A percentile compares a stretch with the other conserved stretches of the same genome.
Conservation (phyloP, 345 rosid genomes). For the Brassica incana region DNA sequence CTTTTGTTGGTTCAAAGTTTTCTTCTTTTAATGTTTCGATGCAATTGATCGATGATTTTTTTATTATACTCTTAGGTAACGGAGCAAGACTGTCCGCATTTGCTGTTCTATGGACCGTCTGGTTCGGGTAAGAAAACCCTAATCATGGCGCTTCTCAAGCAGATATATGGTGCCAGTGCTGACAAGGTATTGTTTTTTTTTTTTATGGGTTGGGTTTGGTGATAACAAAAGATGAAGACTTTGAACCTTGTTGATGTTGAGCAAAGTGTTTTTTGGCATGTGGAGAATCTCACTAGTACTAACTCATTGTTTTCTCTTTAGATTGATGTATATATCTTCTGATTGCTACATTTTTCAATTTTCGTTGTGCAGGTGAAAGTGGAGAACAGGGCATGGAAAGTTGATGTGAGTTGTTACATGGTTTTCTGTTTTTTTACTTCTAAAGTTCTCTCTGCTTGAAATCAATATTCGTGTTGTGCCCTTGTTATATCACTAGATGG, state of each 20-base stretch:
- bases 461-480: not conserved
- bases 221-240: not conserved
- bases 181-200: slow-evolving; percentile 59
- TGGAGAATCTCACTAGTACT: slow-evolving; percentile 9
- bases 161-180: slow-evolving; percentile 78
- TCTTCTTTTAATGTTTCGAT: not conserved
- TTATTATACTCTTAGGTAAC: slow-evolving; percentile 49
- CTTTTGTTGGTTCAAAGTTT: not conserved
- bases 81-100: slow-evolving; percentile 95
- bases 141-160: slow-evolving; percentile 83
- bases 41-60: not conserved
- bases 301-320: not conserved
- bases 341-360: not conserved
- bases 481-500: not conserved
- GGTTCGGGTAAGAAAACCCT: slow-evolving; percentile 99
- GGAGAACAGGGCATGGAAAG: slow-evolving; percentile 87
- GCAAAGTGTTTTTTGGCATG: slow-evolving; percentile 9
- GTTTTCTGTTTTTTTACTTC: not conserved
- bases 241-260: not conserved
- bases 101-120: slow-evolving; percentile 94
- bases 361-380: slow-evolving; percentile 82
- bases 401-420: slow-evolving; percentile 59
- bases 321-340: slow-evolving; percentile 1
- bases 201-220: not conserved
- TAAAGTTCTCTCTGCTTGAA: not conserved